Percentiles rank a stretch among this genome's conserved stretches.
phyloP scores from a whole-genome alignment of 345 rosid genomes.

The Populus simonii region DNA sequence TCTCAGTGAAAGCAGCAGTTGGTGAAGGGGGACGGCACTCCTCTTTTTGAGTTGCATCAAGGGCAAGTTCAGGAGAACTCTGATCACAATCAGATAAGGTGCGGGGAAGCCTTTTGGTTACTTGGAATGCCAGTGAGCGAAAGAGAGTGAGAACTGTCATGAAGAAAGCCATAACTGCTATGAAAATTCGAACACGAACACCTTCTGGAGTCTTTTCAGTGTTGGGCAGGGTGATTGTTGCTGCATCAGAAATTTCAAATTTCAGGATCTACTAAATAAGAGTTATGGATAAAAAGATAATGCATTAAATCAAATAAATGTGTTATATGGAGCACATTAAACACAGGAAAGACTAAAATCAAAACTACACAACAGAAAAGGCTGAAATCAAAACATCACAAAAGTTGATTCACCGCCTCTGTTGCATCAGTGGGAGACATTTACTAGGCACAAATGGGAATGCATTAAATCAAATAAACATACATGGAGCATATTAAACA shows the following conservation, averaged over 20 bases:
- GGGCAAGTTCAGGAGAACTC: conserved; percentile 33
- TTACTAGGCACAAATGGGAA: too few relatives aligned
- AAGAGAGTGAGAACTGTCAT: conserved; percentile 55
- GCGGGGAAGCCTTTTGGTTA: conserved; percentile 48
- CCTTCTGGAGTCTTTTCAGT: conserved; percentile 54
- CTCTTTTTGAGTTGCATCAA: conserved; percentile 34
- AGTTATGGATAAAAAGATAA: neutral
- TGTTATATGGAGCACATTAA: neutral
- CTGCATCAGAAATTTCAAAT: conserved; percentile 40
- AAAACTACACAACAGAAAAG: neutral
- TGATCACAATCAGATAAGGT: conserved; percentile 30
- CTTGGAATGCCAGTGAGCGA: conserved; percentile 40
- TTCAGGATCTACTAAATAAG: neutral
- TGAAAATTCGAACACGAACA: conserved; percentile 42
- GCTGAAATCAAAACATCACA: neutral
- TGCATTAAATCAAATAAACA: too few relatives aligned
- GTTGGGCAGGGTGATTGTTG: conserved; percentile 29
- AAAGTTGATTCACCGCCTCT: neutral
- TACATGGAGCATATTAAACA: too few relatives aligned
- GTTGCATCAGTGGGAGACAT: neutral
- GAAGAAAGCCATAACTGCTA: conserved; percentile 53
- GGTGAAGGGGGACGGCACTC: conserved; percentile 61
- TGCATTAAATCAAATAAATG: neutral
- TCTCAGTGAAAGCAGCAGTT: conserved; percentile 42
- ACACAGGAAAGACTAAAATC: neutral